These are phyloP conservation scores for Hygrophoropsis aurantiaca DNA, from an alignment of 768 basidiomycete genomes.

Conservation along the genomic window DNA sequence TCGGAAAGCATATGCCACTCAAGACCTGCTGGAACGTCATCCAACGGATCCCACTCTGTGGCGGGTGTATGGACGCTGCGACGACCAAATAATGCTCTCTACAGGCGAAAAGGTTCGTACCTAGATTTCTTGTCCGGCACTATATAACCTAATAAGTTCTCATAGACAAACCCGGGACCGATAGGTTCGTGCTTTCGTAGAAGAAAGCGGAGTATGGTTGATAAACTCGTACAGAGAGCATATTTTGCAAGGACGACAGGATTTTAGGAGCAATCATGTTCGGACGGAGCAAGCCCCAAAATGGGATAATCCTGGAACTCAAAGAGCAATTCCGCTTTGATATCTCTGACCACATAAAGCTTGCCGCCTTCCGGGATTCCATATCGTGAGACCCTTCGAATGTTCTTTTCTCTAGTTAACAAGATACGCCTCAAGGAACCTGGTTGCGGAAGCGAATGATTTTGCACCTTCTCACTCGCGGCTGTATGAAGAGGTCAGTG, in stretches of 20 bases:
- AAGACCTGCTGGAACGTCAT: constrained; percentile 44
- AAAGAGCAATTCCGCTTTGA: constrained; percentile 21
- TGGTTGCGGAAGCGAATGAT: constrained; percentile 39
- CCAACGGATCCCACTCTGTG: constrained; percentile 39
- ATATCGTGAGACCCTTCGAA: constrained; percentile 14
- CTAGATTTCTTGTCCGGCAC: neutral
- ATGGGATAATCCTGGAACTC: constrained; percentile 39
- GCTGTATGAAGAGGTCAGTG: constrained; percentile 45
- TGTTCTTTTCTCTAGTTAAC: too few species aligned
- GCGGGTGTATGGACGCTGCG: too few species aligned
- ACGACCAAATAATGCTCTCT: constrained; percentile 44
- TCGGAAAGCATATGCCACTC: constrained; percentile 40
- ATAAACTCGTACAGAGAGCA: constrained; percentile 35
- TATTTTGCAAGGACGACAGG: constrained; percentile 29
- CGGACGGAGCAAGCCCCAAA: constrained; percentile 34
- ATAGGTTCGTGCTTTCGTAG: constrained; percentile 25
- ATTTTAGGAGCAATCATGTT: constrained; percentile 38
- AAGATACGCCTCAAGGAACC: constrained; percentile 28
- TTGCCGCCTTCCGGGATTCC: constrained; percentile 21
- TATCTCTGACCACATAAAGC: constrained; percentile 16
- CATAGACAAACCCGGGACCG: constrained; percentile 36
- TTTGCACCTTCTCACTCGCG: constrained; percentile 45
- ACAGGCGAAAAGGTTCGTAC: constrained; percentile 42
- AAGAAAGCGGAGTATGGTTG: constrained; percentile 28
- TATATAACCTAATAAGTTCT: neutral